Evolutionary conservation across 441 rosid genomes (phyloP).

Genomic region (Oxalis stricta): DNA sequence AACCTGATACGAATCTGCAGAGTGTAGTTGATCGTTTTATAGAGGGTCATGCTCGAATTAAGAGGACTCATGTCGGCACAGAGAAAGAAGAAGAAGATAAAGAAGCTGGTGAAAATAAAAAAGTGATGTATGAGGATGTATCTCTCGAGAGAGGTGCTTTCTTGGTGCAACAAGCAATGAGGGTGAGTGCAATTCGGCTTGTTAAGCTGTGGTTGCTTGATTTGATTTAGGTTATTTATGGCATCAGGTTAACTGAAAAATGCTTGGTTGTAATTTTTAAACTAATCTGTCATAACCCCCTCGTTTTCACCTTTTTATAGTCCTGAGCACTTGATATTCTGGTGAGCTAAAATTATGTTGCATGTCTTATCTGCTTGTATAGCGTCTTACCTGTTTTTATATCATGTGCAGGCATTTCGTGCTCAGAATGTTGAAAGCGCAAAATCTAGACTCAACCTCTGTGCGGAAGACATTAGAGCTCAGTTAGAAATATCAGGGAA

Average conservation of each 20-base stretch:
- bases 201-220: not conserved
- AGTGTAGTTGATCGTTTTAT: constrained; percentile 71
- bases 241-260: not conserved
- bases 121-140: constrained; percentile 78
- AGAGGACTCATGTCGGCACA: constrained; percentile 40
- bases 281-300: too few relatives aligned
- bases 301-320: too few relatives aligned
- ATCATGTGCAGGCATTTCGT: constrained; percentile 51
- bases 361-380: not conserved
- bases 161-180: constrained; percentile 94
- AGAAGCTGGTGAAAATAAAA: constrained; percentile 28
- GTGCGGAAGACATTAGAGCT: constrained; percentile 69
- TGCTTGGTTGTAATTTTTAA: too few relatives aligned
- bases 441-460: constrained; percentile 66
- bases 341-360: too few relatives aligned
- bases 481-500: constrained; percentile 56
- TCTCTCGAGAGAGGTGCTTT: constrained; percentile 95
- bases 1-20: constrained; percentile 66
- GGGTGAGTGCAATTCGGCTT: constrained; percentile 39
- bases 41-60: constrained; percentile 94
- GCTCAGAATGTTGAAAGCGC: constrained; percentile 88
- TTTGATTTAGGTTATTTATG: not conserved
- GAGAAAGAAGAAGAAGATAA: constrained; percentile 36
- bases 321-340: too few relatives aligned
- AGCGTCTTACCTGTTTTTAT: not conserved